Conservation (phyloP, 139 green algal species). For the Chlamydomonas incerta region DNA sequence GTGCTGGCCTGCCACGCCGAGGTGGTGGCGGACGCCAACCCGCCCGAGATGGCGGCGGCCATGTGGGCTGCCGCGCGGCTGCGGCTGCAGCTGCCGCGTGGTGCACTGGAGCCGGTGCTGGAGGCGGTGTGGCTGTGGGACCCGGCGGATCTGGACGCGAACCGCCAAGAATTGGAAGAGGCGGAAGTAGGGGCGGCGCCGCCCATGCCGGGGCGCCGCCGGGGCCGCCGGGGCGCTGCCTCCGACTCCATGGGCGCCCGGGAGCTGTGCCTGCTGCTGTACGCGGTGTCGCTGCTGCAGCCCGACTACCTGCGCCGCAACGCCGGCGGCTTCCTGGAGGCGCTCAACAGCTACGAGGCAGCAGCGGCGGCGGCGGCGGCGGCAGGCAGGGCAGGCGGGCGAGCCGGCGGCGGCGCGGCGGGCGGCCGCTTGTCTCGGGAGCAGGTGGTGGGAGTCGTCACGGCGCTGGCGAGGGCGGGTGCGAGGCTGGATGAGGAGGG, state of each 20-base stretch:
- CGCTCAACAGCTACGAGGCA: constrained; percentile 38
- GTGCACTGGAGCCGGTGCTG: background rate
- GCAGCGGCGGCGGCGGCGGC: constrained; percentile 53
- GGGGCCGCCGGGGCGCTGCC: background rate
- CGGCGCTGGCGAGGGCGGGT: constrained; percentile 49
- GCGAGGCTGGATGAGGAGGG: constrained; percentile 32
- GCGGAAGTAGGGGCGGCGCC: too few species aligned
- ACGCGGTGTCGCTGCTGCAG: constrained; percentile 30
- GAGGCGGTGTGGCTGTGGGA: constrained; percentile 47
- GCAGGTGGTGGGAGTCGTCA: constrained; percentile 51
- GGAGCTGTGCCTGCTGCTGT: constrained; percentile 41
- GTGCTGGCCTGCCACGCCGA: constrained; percentile 11
- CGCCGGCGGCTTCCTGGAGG: constrained; percentile 34
- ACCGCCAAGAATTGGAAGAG: background rate
- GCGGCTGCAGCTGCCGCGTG: constrained; percentile 4
- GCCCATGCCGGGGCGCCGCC: too few species aligned
- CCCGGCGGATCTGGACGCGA: constrained; percentile 18
- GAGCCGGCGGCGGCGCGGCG: constrained; percentile 51
- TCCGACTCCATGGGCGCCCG: background rate
- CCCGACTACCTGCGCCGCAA: constrained; percentile 13
- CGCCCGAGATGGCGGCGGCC: constrained; percentile 6
- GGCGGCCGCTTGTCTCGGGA: constrained; percentile 58
- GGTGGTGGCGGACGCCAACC: constrained; percentile 33
- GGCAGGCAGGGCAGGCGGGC: background rate
- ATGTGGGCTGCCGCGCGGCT: constrained; percentile 21